A percentile compares a stretch with the other conserved stretches of the same genome.
Evolutionary conservation across 257 asterid genomes (phyloP).

Genomic region (Nicotiana obtusifolia): DNA sequence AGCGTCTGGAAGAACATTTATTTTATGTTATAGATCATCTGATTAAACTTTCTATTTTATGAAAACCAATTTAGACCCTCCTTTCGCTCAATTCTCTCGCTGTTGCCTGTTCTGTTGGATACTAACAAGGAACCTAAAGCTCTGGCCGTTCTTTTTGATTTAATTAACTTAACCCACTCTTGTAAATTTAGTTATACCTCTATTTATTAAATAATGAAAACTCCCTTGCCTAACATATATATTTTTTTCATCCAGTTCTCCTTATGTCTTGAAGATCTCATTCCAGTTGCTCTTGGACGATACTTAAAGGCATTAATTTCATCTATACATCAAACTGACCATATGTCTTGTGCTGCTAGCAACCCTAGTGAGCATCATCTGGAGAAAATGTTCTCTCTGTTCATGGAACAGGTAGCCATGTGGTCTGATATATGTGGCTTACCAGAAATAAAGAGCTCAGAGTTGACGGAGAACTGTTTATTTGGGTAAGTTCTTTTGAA

Average conservation of each 20-base stretch:
- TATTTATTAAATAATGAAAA: not conserved
- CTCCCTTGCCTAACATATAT: not conserved
- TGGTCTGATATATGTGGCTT: slow-evolving; percentile 86
- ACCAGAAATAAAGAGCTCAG: slow-evolving; percentile 74
- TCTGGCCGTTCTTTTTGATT: not conserved
- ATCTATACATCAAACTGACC: slow-evolving; percentile 42
- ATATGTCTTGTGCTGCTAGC: slow-evolving; percentile 27
- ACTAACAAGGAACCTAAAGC: not conserved
- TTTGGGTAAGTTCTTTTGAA: slow-evolving; percentile 46
- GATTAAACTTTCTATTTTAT: not conserved
- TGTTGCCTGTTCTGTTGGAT: slow-evolving; percentile 1
- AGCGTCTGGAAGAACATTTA: not conserved
- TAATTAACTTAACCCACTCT: not conserved
- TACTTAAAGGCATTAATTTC: slow-evolving; percentile 66
- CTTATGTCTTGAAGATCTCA: slow-evolving; percentile 94
- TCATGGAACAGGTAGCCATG: slow-evolving; percentile 78
- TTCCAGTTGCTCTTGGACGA: slow-evolving; percentile 85
- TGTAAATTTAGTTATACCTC: not conserved
- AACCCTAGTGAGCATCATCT: slow-evolving; percentile 51
- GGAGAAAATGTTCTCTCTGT: slow-evolving; percentile 82
- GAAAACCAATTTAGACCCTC: not conserved
- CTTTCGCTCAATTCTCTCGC: not conserved
- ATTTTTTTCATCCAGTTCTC: slow-evolving; percentile 59
- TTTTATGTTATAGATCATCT: not conserved
- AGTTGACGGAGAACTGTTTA: slow-evolving; percentile 67